Conservation (phyloP, 1,284 basidiomycete species). For the Wallemia mellicola region DNA sequence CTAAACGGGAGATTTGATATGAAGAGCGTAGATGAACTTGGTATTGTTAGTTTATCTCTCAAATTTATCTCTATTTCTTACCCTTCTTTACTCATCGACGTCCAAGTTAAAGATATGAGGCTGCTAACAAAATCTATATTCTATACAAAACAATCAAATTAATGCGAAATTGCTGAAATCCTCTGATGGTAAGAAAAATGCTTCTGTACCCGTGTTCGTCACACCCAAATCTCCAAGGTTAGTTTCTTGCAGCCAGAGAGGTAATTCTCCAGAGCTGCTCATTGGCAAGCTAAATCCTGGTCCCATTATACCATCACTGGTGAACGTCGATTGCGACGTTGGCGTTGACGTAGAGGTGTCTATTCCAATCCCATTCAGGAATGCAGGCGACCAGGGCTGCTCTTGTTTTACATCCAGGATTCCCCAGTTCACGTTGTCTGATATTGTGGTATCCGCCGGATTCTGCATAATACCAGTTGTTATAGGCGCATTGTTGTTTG, state of each 20-base stretch:
- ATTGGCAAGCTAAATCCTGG: not conserved
- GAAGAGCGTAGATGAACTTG: constrained; percentile 13
- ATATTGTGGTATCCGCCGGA: not conserved
- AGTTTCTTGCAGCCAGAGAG: not conserved
- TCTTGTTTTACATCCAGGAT: not conserved
- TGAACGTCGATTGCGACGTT: not conserved
- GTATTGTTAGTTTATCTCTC: no score
- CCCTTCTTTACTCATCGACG: no score
- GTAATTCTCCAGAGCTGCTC: not conserved
- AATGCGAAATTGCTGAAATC: not conserved
- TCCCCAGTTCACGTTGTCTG: no score
- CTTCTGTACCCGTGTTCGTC: not conserved
- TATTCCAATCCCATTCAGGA: not conserved
- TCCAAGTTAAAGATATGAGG: no score
- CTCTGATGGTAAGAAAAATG: not conserved
- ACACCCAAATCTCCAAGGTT: not conserved
- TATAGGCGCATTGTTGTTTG: no score
- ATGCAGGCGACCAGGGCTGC: not conserved
- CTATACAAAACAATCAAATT: not conserved
- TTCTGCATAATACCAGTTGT: no score
- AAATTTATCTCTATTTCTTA: no score
- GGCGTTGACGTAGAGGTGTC: not conserved
- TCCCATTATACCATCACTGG: not conserved
- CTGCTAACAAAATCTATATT: not conserved
- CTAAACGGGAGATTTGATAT: constrained; percentile 38